Evolutionary conservation across 2,329 filamentous ascomycete species (phyloP), one percentile per base, ranked within the genome.

Genomic region (Berkeleyomyces rouxiae): DNA sequence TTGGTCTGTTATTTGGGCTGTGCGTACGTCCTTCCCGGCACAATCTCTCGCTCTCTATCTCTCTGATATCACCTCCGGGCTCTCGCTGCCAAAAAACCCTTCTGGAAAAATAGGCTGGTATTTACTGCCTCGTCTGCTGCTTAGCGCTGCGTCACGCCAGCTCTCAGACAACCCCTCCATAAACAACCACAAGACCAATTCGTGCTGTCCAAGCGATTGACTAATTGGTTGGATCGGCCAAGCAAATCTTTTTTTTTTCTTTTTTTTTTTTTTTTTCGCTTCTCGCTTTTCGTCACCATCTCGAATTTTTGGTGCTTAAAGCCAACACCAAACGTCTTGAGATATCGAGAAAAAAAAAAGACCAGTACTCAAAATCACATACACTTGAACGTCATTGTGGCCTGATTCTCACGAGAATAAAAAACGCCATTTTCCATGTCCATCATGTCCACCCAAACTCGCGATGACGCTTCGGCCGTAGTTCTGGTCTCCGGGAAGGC

Each of bases 141-240:
- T 55, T 55, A 55, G 51, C 16, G 51, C 51, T 55, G 51, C 51
- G 51, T 55, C 51, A 55, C 51, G 51, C 51, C 51, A 55, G 51
- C 51, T 36, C 51, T 55, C 51, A 55, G 33, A 55, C 51, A 55
- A 55, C 51, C 51, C 51, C 33, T 55, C 51, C 51, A 55, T 55
- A 55, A 55, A 55, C 51, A 55, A 55, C 23, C 23, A 23, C 23
- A n/a, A n/a, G 23, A 36, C 33, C 51, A 39, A 33, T 39, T 55
- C 33, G 33, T 55, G 33, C 36, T 39, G 39, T 55, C 39, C 36
- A 37, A 55, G 36, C 51, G 36, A 31, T 55, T 55, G 51, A 55
- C 39, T 55, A 23, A 36, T 55, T n/a, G 51, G 39, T 13, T n/a
- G 51, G 36, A 10, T 49, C 39, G 51, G 23, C 51, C 51, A 55